A percentile compares a stretch with the other conserved stretches of the same genome.
Conservation (phyloP, 139 green algal genomes). For the Gonium pectorale region DNA sequence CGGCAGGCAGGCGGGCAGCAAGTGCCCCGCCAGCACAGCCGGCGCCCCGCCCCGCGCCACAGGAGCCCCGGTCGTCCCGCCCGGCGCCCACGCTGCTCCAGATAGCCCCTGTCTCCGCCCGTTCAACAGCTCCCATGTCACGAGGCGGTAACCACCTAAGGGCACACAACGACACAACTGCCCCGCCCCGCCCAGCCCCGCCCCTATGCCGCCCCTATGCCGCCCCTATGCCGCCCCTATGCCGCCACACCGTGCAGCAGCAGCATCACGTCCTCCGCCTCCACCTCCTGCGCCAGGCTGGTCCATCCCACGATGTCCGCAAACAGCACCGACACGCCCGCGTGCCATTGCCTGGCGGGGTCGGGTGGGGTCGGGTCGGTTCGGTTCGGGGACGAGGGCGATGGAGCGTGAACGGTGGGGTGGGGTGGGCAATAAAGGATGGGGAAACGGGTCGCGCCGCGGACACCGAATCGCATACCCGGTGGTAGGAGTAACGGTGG, state of each 20-base stretch:
- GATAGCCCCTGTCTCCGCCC: too few relatives aligned
- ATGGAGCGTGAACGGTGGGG: not conserved
- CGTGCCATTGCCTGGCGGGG: slow-evolving; percentile 66
- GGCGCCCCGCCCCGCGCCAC: too few relatives aligned
- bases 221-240: not conserved
- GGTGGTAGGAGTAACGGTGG: not conserved
- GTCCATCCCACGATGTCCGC: slow-evolving; percentile 51
- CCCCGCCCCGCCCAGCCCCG: not conserved
- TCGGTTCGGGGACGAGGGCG: too few relatives aligned
- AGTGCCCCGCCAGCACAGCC: too few relatives aligned
- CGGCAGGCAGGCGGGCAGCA: too few relatives aligned
- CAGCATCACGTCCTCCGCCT: slow-evolving; percentile 56
- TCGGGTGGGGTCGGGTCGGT: too few relatives aligned
- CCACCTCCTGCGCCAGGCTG: slow-evolving; percentile 55
- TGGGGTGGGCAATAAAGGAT: not conserved
- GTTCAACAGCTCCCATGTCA: too few relatives aligned
- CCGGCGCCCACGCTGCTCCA: too few relatives aligned
- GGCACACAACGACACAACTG: not conserved
- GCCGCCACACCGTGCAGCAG: slow-evolving; percentile 47
- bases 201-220: not conserved
- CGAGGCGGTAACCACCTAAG: not conserved
- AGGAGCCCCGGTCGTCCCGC: too few relatives aligned
- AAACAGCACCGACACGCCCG: slow-evolving; percentile 41
- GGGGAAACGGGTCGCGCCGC: not conserved
- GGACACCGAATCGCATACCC: not conserved